phyloP scores from a whole-genome alignment of 345 rosid species.

The Aegle marmelos region DNA sequence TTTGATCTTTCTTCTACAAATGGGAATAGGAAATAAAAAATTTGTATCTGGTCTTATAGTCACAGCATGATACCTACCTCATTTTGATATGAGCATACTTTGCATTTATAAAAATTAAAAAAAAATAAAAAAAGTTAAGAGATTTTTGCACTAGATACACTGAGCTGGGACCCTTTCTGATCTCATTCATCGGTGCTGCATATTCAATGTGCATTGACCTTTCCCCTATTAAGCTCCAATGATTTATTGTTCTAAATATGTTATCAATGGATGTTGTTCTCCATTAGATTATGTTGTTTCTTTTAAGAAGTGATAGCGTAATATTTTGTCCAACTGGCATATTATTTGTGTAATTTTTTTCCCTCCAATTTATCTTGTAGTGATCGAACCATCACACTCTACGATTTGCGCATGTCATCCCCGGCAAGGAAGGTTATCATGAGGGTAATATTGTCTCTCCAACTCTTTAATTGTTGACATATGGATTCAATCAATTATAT shows the following conservation, averaged over 20 bases:
- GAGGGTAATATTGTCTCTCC: conserved; percentile 49
- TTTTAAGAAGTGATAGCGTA: conserved; percentile 2
- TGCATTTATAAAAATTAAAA: too few species aligned
- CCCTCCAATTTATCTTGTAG: conserved; percentile 34
- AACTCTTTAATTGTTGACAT: not conserved
- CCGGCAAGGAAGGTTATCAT: conserved; percentile 78
- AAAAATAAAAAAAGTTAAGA: too few species aligned
- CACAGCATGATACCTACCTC: not conserved
- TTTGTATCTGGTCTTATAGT: not conserved
- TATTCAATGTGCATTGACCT: not conserved
- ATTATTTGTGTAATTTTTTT: not conserved
- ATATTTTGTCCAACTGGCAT: not conserved
- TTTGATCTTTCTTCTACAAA: not conserved
- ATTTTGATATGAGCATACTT: not conserved
- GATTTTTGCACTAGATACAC: not conserved
- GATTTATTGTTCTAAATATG: too few species aligned
- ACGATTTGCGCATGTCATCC: conserved; percentile 81
- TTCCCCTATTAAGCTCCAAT: not conserved
- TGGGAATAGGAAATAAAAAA: not conserved
- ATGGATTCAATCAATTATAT: not conserved
- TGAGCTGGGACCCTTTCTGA: not conserved
- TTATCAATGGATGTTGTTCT: not conserved
- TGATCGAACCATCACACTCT: conserved; percentile 72
- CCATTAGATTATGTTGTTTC: not conserved
- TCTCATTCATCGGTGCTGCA: not conserved